These are phyloP conservation scores for Grosmannia huntii DNA, from an alignment of 2,329 filamentous ascomycete genomes.

Conservation along the genomic window DNA sequence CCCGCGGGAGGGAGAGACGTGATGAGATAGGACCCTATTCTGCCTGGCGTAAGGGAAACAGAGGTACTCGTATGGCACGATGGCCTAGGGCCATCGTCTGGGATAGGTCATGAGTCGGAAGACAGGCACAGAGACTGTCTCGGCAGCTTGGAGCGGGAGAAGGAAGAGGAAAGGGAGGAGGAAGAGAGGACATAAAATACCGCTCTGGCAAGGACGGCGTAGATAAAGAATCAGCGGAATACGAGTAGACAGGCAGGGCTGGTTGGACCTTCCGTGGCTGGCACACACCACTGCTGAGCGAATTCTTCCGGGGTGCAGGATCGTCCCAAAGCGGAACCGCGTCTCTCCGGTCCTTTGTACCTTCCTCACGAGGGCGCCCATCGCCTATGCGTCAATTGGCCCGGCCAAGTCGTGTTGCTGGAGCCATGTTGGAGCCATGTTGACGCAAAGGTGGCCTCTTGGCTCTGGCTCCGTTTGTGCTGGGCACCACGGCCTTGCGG, in stretches of 20 bases:
- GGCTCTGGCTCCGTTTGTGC: not conserved
- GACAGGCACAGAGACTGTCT: not conserved
- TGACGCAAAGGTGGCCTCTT: no score
- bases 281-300: not conserved
- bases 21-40: not conserved
- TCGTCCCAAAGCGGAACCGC: not conserved
- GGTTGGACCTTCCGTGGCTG: not conserved
- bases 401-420: not conserved
- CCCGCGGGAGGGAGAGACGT: not conserved
- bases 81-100: constrained; percentile 1
- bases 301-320: constrained; percentile 1
- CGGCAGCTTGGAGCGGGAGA: no score
- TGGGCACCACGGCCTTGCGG: not conserved
- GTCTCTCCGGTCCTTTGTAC: not conserved
- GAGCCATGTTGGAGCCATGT: no score
- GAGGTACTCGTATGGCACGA: not conserved
- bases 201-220: not conserved
- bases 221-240: not conserved
- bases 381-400: not conserved
- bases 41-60: not conserved
- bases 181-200: not conserved
- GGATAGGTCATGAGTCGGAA: not conserved
- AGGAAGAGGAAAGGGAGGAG: not conserved
- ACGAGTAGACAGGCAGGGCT: not conserved
- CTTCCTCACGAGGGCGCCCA: not conserved